Conservation (phyloP, 192 early-diverging fungal genomes). For the Linderina pennispora region DNA sequence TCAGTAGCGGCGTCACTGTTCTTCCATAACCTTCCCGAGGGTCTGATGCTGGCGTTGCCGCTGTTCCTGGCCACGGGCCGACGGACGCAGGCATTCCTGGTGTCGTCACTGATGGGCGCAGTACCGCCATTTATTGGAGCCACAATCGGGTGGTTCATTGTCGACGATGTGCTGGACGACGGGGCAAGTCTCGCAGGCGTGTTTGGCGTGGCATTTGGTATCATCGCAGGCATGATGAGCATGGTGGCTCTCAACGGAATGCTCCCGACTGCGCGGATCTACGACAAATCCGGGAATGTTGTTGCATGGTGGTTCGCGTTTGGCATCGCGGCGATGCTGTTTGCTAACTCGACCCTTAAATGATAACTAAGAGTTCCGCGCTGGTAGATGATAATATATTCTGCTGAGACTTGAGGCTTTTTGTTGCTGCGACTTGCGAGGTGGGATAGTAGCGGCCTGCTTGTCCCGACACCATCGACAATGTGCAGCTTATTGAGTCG, state of each 20-base stretch:
- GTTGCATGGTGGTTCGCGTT: constrained; percentile 37
- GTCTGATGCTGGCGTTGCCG: constrained; percentile 43
- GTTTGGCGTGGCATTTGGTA: constrained; percentile 26
- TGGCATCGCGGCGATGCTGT: constrained; percentile 31
- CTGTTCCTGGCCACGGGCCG: constrained; percentile 32
- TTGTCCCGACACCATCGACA: too few species aligned
- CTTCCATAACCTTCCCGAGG: constrained; percentile 47
- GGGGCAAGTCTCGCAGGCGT: constrained; percentile 5
- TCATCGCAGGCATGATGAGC: constrained; percentile 39
- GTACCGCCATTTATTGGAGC: constrained; percentile 30
- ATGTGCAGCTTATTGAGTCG: too few species aligned
- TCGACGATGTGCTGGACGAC: constrained; percentile 8
- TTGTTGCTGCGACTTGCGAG: too few species aligned
- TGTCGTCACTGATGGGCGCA: constrained; percentile 30
- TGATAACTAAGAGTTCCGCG: too few species aligned
- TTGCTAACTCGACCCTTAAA: constrained; percentile 17
- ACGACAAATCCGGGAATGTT: constrained; percentile 31
- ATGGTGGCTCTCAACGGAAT: constrained; percentile 36
- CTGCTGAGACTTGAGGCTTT: too few species aligned
- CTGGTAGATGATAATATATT: too few species aligned
- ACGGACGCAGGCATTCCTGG: constrained; percentile 21
- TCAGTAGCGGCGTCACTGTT: constrained; percentile 36
- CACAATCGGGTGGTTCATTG: constrained; percentile 19
- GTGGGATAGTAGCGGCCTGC: too few species aligned
- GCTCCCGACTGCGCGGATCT: constrained; percentile 35